These are phyloP conservation scores for Gamarada debralockiae DNA, from an alignment of 495 filamentous ascomycete genomes.

Conservation along the genomic window DNA sequence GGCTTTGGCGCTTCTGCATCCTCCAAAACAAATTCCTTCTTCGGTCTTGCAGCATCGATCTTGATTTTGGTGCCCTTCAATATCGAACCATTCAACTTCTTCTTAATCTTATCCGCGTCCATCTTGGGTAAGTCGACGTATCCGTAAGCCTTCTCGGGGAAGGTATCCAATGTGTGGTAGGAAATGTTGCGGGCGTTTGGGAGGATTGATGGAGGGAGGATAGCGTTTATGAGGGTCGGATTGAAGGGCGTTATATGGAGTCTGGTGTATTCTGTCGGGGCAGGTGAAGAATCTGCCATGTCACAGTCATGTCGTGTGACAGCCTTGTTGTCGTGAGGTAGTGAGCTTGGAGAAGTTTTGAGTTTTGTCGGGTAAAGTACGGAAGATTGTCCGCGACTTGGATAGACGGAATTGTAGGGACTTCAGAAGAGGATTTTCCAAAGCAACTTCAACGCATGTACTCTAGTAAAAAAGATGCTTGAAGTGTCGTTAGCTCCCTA, in stretches of 20 bases:
- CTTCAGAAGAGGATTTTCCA: too few species aligned
- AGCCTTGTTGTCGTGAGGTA: background rate
- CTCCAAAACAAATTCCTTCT: constrained; percentile 30
- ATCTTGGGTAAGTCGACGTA: constrained; percentile 76
- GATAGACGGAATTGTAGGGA: background rate
- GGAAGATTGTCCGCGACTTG: background rate
- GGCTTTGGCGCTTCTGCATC: constrained; percentile 37
- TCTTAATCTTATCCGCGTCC: constrained; percentile 84
- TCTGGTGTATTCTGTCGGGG: constrained; percentile 53
- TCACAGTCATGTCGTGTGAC: background rate
- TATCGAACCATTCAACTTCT: constrained; percentile 87
- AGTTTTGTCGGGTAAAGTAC: background rate
- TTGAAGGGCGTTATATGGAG: constrained; percentile 87
- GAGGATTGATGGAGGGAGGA: constrained; percentile 65
- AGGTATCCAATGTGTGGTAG: constrained; percentile 78
- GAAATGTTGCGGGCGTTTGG: constrained; percentile 70
- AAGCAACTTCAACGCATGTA: too few species aligned
- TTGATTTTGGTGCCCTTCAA: constrained; percentile 82
- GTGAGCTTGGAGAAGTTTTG: too few species aligned
- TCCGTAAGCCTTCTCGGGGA: constrained; percentile 86
- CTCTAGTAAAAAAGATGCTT: too few species aligned
- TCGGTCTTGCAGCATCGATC: constrained; percentile 66
- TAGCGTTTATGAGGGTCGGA: constrained; percentile 59
- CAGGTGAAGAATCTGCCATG: constrained; percentile 10
- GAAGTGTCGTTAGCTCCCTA: too few species aligned